Percentiles rank a stretch among this genome's conserved stretches.
phyloP scores from a whole-genome alignment of 164 flowering plant species.

The Malania oleifera region DNA sequence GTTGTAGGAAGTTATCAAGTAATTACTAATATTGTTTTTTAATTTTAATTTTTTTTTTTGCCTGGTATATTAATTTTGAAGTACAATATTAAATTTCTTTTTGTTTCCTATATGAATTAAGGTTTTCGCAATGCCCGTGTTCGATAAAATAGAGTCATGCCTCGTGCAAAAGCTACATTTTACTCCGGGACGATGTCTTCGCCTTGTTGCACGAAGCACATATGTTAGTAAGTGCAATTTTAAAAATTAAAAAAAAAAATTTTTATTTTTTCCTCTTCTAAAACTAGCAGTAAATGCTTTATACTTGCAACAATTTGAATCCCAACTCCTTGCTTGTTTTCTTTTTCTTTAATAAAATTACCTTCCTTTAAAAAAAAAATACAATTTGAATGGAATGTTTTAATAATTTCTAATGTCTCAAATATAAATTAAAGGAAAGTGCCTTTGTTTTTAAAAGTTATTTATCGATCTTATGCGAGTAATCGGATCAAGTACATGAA shows the following conservation, averaged over 20 bases:
- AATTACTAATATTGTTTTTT: too few relatives aligned
- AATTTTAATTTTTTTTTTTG: too few relatives aligned
- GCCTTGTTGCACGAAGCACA: conserved; percentile 20
- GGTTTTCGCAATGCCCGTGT: conserved; percentile 36
- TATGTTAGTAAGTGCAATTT: conserved; percentile 28
- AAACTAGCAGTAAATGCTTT: too few relatives aligned
- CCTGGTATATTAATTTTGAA: too few relatives aligned
- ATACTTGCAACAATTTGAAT: too few relatives aligned
- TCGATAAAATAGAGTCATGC: conserved; percentile 26
- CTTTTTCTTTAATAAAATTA: neutral
- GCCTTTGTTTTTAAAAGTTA: too few relatives aligned
- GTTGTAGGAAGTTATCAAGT: conserved; percentile 44
- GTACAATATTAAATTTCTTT: neutral
- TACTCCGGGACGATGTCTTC: conserved; percentile 20
- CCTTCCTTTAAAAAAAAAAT: too few relatives aligned
- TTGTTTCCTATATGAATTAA: neutral
- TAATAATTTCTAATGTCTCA: neutral
- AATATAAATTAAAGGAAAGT: too few relatives aligned
- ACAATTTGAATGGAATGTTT: too few relatives aligned
- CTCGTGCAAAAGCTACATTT: conserved; percentile 18
- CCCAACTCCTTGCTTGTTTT: too few relatives aligned
- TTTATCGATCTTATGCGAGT: too few relatives aligned
- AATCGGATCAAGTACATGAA: too few relatives aligned
- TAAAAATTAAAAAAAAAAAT: neutral
- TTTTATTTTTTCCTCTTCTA: neutral